Percentiles rank a stretch among this genome's conserved stretches.
phyloP scores from a whole-genome alignment of 148 eudicot species.

The Rhododendron simsii region DNA sequence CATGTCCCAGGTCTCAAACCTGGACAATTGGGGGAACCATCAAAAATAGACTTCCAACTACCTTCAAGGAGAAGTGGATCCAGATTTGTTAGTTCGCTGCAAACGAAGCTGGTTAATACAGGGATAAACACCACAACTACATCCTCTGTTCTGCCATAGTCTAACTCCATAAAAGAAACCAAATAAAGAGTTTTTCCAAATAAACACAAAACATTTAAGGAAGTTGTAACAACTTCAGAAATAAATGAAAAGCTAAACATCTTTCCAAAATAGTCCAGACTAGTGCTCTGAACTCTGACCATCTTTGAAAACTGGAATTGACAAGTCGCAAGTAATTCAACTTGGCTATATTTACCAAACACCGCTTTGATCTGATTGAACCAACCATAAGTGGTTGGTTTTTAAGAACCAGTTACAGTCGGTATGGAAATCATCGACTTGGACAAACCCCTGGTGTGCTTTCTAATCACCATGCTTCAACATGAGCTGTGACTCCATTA shows the following conservation, averaged over 20 bases:
- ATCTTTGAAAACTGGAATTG: neutral
- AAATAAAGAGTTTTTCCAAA: neutral
- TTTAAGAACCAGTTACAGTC: neutral
- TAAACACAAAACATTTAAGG: neutral
- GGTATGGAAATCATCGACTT: neutral
- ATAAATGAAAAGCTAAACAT: neutral
- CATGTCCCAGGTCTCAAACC: neutral
- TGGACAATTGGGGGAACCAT: neutral
- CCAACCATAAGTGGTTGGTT: neutral
- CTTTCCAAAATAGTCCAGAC: neutral
- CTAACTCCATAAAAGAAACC: neutral
- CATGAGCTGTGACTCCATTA: neutral
- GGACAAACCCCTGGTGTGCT: neutral
- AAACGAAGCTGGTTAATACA: neutral
- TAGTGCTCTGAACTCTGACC: constrained; percentile 5
- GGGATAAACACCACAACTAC: neutral
- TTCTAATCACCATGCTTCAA: constrained; percentile 4
- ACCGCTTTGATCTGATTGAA: neutral
- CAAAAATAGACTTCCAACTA: neutral
- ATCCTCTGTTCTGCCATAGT: neutral
- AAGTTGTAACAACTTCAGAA: neutral
- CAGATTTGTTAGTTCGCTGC: neutral
- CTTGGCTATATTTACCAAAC: neutral
- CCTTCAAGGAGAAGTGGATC: neutral
- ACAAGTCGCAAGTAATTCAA: neutral